Percentiles rank a stretch among this genome's conserved stretches.
Conservation (phyloP, 108 stramenopile genomes). For the Nitzschia putrida region DNA sequence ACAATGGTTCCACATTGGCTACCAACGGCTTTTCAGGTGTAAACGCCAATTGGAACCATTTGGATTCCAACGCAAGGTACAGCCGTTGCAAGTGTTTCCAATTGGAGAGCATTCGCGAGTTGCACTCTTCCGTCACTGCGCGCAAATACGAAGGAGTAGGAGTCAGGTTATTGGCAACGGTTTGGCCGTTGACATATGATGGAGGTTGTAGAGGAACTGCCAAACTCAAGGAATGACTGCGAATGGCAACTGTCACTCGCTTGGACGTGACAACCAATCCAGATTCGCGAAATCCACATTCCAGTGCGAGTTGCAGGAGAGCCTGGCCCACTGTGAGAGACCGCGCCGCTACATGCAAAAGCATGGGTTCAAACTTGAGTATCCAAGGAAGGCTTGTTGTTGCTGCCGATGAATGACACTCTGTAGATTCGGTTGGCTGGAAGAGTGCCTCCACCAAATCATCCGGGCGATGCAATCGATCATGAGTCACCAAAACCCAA, state of each 20-base stretch:
- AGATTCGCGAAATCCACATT: slow-evolving; percentile 81
- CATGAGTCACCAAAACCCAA: slow-evolving; percentile 77
- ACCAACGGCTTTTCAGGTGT: slow-evolving; percentile 8
- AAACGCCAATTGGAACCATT: slow-evolving; percentile 42
- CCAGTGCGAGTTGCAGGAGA: slow-evolving; percentile 58
- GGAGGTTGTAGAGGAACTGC: slow-evolving; percentile 41
- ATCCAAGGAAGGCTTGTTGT: slow-evolving; percentile 33
- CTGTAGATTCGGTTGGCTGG: too few species aligned
- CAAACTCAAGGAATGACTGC: slow-evolving; percentile 60
- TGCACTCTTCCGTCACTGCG: slow-evolving; percentile 56
- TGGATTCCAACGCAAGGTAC: slow-evolving; percentile 35
- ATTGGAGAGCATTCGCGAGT: slow-evolving; percentile 62
- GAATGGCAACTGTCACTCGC: slow-evolving; percentile 76
- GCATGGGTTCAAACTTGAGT: slow-evolving; percentile 78
- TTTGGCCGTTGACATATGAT: not conserved
- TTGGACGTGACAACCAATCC: slow-evolving; percentile 69
- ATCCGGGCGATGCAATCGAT: slow-evolving; percentile 44
- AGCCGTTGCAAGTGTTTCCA: slow-evolving; percentile 54
- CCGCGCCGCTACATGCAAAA: slow-evolving; percentile 78
- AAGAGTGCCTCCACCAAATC: slow-evolving; percentile 32
- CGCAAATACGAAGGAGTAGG: slow-evolving; percentile 46
- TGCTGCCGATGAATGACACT: not conserved
- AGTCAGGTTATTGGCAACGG: slow-evolving; percentile 13
- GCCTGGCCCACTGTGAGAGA: slow-evolving; percentile 51
- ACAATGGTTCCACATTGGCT: slow-evolving; percentile 26